phyloP scores from a whole-genome alignment of 805 yeast species.

The Wickerhamomyces rabaulensis region DNA sequence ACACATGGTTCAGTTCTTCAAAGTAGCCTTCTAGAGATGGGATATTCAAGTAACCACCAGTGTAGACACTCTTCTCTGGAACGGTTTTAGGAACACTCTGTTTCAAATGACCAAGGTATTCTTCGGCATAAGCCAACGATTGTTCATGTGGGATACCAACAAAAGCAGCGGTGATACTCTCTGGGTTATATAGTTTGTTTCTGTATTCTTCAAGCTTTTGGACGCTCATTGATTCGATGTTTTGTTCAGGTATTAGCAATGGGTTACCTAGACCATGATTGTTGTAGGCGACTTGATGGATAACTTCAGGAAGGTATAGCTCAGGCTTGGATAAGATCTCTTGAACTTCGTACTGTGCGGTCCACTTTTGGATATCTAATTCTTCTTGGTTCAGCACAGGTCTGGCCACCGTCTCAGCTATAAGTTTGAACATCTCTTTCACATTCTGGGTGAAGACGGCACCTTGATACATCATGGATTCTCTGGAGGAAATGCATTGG shows the following conservation, averaged over 20 bases:
- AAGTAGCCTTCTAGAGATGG: slow-evolving; percentile 59
- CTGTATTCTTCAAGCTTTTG: slow-evolving; percentile 57
- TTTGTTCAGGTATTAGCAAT: slow-evolving; percentile 70
- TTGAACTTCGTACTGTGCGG: slow-evolving; percentile 75
- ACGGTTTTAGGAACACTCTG: slow-evolving; percentile 24
- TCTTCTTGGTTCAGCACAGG: slow-evolving; percentile 71
- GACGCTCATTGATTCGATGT: slow-evolving; percentile 50
- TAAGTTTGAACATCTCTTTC: slow-evolving; percentile 67
- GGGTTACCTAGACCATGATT: slow-evolving; percentile 81
- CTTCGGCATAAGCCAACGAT: slow-evolving; percentile 60
- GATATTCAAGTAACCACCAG: slow-evolving; percentile 53
- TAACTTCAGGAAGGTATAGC: slow-evolving; percentile 79
- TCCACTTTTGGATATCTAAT: slow-evolving; percentile 61
- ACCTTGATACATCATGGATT: slow-evolving; percentile 89
- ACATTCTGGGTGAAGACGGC: slow-evolving; percentile 86
- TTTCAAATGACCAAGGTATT: slow-evolving; percentile 60
- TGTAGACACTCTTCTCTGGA: slow-evolving; percentile 41
- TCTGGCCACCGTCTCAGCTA: slow-evolving; percentile 70
- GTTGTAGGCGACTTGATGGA: slow-evolving; percentile 76
- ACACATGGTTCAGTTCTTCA: slow-evolving; percentile 80
- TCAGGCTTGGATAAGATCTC: slow-evolving; percentile 85
- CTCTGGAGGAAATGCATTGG: slow-evolving; percentile 90
- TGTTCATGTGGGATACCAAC: slow-evolving; percentile 72
- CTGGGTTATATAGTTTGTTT: slow-evolving; percentile 65
- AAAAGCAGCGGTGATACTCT: slow-evolving; percentile 78